Evolutionary conservation across 257 asterid species (phyloP).

Genomic region (Cruciata laevipes): DNA sequence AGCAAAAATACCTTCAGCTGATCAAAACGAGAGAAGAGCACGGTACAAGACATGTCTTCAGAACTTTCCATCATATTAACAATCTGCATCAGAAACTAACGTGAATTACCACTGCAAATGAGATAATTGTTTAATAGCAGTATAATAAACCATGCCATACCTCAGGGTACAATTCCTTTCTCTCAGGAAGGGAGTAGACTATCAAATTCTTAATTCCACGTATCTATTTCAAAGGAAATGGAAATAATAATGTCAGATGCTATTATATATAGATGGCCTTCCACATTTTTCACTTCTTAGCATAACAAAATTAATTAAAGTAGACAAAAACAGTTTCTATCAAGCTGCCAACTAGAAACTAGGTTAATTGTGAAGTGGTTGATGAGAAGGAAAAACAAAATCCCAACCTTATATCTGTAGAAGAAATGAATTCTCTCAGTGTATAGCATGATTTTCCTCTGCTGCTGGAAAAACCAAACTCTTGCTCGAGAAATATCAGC

Average conservation of each 20-base stretch:
- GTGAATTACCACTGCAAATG: not conserved
- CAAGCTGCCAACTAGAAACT: not conserved
- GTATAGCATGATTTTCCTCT: conserved; percentile 77
- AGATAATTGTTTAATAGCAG: not conserved
- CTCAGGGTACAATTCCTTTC: conserved; percentile 95
- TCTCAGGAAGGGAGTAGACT: conserved; percentile 84
- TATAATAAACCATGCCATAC: conserved; percentile 25
- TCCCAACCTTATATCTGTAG: conserved; percentile 84
- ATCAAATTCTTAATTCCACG: conserved; percentile 77
- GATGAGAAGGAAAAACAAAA: conserved; percentile 4
- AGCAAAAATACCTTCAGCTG: conserved; percentile 59
- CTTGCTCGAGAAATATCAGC: conserved; percentile 82
- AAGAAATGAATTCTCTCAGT: conserved; percentile 97
- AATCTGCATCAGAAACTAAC: conserved; percentile 46
- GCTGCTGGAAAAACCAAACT: conserved; percentile 74
- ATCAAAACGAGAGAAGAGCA: conserved; percentile 75
- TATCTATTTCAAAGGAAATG: conserved; percentile 37
- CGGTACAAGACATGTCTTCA: conserved; percentile 61
- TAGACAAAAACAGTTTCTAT: not conserved
- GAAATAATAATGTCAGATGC: not conserved
- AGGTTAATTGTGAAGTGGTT: not conserved
- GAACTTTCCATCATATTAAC: conserved; percentile 79
- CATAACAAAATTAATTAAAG: not conserved
- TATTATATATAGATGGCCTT: not conserved
- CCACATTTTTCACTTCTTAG: not conserved